Conservation (phyloP, 2,329 filamentous ascomycete genomes). For the Myriangium duriaei region DNA sequence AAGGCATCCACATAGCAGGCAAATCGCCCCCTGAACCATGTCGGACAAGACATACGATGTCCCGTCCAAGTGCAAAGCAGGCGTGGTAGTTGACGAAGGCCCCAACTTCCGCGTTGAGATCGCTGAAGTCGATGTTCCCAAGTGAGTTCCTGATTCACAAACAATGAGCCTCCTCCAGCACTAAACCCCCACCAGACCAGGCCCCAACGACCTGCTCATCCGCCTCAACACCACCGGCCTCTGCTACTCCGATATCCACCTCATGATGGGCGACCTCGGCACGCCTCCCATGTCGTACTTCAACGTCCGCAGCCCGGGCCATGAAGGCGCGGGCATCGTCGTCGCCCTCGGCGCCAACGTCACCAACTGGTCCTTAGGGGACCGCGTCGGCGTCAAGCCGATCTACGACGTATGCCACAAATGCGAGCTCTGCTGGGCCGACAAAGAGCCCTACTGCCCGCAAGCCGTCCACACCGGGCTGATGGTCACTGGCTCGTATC, state of each 20-base stretch:
- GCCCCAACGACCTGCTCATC: constrained; percentile 43
- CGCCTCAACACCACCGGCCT: constrained; percentile 46
- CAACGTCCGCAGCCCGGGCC: constrained; percentile 33
- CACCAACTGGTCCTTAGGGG: constrained; percentile 40
- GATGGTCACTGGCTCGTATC: constrained; percentile 37
- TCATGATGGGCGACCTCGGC: constrained; percentile 43
- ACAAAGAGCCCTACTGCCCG: constrained; percentile 41
- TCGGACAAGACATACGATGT: constrained; percentile 21
- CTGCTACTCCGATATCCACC: constrained; percentile 46
- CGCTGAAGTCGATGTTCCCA: constrained; percentile 36
- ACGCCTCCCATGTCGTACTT: constrained; percentile 33
- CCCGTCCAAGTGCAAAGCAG: constrained; percentile 39
- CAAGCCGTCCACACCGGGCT: constrained; percentile 36
- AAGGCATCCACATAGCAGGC: too few species aligned
- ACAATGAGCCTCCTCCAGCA: too few species aligned
- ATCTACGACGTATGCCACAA: constrained; percentile 39
- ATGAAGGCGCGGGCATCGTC: constrained; percentile 47
- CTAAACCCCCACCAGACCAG: constrained; percentile 20
- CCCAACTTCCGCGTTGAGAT: constrained; percentile 37
- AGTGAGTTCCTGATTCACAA: constrained; percentile 20
- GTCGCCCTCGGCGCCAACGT: constrained; percentile 44
- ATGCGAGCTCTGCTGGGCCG: constrained; percentile 39
- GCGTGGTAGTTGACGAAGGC: constrained; percentile 39
- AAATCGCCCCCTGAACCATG: too few species aligned
- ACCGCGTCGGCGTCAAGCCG: constrained; percentile 42